Percentiles rank a stretch among this genome's conserved stretches.
phyloP scores from a whole-genome alignment of 495 filamentous ascomycete species.

The Bathelium albidoporum region DNA sequence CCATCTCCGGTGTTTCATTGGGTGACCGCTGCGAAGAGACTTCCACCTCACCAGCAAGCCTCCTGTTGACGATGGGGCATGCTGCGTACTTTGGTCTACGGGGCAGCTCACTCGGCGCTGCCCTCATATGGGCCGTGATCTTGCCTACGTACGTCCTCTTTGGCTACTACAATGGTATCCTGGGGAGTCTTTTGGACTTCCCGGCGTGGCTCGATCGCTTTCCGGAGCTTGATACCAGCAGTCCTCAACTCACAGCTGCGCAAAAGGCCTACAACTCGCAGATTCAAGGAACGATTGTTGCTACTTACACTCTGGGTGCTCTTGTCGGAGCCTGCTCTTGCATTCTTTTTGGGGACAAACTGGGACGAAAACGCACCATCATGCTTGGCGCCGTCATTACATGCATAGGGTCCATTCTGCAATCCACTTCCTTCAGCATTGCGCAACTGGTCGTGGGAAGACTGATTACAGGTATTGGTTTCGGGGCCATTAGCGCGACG shows the following conservation, averaged over 20 bases:
- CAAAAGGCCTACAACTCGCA: slow-evolving; percentile 36
- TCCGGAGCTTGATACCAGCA: slow-evolving; percentile 41
- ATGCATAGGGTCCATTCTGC: slow-evolving; percentile 25
- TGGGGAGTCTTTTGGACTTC: slow-evolving; percentile 29
- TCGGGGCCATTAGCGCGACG: slow-evolving; percentile 41
- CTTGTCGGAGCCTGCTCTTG: slow-evolving; percentile 23
- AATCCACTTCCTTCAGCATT: slow-evolving; percentile 24
- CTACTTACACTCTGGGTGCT: slow-evolving; percentile 26
- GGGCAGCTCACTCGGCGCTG: slow-evolving; percentile 1
- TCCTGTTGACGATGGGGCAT: neutral
- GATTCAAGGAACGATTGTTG: slow-evolving; percentile 31
- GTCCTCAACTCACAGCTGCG: slow-evolving; percentile 30
- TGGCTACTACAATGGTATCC: slow-evolving; percentile 43
- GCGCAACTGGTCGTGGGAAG: slow-evolving; percentile 44
- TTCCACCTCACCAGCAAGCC: no score
- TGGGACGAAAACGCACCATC: slow-evolving; percentile 23
- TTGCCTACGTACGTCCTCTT: slow-evolving; percentile 32
- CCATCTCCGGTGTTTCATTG: no score
- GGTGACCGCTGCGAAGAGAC: no score
- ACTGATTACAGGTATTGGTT: slow-evolving; percentile 38
- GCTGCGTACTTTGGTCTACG: slow-evolving; percentile 1
- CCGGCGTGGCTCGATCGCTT: slow-evolving; percentile 37
- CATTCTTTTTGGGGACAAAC: slow-evolving; percentile 27
- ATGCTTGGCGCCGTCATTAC: slow-evolving; percentile 22
- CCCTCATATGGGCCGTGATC: slow-evolving; percentile 14